Evolutionary conservation across 192 early-diverging fungal genomes (phyloP).

Genomic region (Obelidium mucronatum): DNA sequence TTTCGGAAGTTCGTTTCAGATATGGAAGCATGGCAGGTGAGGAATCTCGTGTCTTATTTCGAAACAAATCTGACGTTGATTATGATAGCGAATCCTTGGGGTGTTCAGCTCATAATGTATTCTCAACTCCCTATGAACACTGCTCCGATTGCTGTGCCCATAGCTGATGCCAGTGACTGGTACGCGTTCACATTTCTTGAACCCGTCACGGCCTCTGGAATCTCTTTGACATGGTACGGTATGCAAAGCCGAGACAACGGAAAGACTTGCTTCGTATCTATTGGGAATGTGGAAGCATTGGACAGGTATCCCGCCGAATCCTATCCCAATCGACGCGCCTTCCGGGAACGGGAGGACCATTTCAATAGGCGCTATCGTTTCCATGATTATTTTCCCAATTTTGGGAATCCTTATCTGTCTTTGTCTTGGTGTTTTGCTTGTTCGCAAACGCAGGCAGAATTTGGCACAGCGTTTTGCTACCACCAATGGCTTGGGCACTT

Average conservation of each 20-base stretch:
- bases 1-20: constrained; percentile 18
- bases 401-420: neutral
- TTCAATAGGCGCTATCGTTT: neutral
- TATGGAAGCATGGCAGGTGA: constrained; percentile 24
- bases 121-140: constrained; percentile 15
- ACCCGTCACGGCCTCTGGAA: constrained; percentile 18
- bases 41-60: neutral
- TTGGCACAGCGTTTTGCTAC: neutral
- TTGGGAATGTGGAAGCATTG: constrained; percentile 28
- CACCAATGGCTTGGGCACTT: neutral
- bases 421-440: neutral
- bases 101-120: constrained; percentile 14
- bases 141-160: neutral
- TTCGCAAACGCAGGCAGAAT: neutral
- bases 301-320: constrained; percentile 17
- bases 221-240: constrained; percentile 4
- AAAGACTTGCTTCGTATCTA: constrained; percentile 8
- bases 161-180: neutral
- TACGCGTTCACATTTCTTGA: constrained; percentile 19
- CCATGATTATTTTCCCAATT: constrained; percentile 10
- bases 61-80: neutral
- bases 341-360: neutral
- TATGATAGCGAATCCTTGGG: constrained; percentile 9
- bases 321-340: neutral
- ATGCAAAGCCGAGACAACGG: constrained; percentile 9